A percentile compares a stretch with the other conserved stretches of the same genome.
Evolutionary conservation across 805 yeast species (phyloP).

Genomic region (Kodamaea leandrae): DNA sequence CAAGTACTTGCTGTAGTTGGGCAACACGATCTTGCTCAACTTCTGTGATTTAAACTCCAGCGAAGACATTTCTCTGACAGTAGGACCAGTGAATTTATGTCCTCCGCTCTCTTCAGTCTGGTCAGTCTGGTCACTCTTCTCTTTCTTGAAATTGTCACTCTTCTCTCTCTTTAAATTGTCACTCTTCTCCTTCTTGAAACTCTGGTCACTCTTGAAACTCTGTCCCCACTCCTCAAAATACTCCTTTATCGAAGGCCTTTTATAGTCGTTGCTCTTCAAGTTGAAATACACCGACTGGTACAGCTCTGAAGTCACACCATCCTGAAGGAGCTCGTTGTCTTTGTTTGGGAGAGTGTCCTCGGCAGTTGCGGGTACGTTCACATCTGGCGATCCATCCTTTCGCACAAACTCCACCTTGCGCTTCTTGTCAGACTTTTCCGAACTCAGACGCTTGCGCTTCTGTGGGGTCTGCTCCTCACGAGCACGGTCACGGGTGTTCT

Average conservation of each 20-base stretch:
- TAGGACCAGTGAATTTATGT: slow-evolving; percentile 6
- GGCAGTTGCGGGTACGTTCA: not conserved
- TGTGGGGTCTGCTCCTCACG: slow-evolving; percentile 3
- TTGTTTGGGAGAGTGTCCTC: slow-evolving; percentile 33
- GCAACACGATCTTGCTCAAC: slow-evolving; percentile 30
- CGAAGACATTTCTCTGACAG: slow-evolving; percentile 21
- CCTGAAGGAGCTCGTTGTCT: slow-evolving; percentile 42
- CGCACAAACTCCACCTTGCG: slow-evolving; percentile 11
- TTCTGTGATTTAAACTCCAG: slow-evolving; percentile 29
- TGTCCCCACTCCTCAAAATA: slow-evolving; percentile 22
- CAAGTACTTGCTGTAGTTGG: slow-evolving; percentile 31
- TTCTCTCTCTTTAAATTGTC: not conserved
- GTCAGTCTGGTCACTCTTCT: not conserved
- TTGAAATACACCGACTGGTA: slow-evolving; percentile 54
- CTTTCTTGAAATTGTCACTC: not conserved
- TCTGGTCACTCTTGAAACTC: slow-evolving; percentile 3
- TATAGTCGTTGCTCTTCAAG: slow-evolving; percentile 46
- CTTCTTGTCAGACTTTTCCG: slow-evolving; percentile 18
- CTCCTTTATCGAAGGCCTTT: slow-evolving; percentile 31
- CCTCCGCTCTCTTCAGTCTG: not conserved
- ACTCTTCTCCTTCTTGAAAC: not conserved
- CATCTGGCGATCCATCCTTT: slow-evolving; percentile 6
- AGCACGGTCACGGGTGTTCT: slow-evolving; percentile 2
- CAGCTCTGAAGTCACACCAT: slow-evolving; percentile 41
- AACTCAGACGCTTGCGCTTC: slow-evolving; percentile 21